Evolutionary conservation across 2,329 filamentous ascomycete species (phyloP), one percentile per base, ranked within the genome.

Genomic region (Didymella keratinophila): DNA sequence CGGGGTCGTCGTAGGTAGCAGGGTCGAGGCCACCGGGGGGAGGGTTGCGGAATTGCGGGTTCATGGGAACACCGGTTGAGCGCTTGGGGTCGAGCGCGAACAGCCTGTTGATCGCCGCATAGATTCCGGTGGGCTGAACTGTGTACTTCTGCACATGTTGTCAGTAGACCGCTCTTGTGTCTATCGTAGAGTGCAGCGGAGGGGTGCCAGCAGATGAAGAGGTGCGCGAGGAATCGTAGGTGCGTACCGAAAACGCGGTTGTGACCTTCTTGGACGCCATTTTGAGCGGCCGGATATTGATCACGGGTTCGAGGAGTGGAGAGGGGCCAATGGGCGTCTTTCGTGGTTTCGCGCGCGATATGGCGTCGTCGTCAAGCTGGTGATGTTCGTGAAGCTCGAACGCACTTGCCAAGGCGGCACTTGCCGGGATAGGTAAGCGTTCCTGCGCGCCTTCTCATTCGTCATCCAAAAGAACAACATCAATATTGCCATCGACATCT

Each of bases 41-140:
- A 60, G 95, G 95, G 80, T 91, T 89, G 70, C 95, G 93, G 86
- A 86, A 97, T 82, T 93, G 89, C 39, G 93, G 88, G 85, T 98
- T 98, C 72, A 99, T 82, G 45, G 95, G 95, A 20, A 99, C 83
- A 78, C 95, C 95, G 72, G 90, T 93, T 67, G 93, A 97, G 66
- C 95, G 93, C 73, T 91, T 87, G 34, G 93, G 86, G 78, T 97
- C 94, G 72, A 99, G 82, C 67, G 92, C 87, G 67, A 97, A 79
- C 69, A 89, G 76, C 68, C 88, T 87, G 77, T 93, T 93, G 77
- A 99, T 81, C 56, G 82, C 82, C 75, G 94, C 93, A 91, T 92
- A 98, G 78, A 98, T 82, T 39, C 95, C 95, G 37, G 84, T 87
- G 50, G 94, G 95, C 76, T 97, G 91, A 64, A 98, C 83, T 34